Conservation (phyloP, 495 filamentous ascomycete genomes). For the Hypomontagnella monticulosa region DNA sequence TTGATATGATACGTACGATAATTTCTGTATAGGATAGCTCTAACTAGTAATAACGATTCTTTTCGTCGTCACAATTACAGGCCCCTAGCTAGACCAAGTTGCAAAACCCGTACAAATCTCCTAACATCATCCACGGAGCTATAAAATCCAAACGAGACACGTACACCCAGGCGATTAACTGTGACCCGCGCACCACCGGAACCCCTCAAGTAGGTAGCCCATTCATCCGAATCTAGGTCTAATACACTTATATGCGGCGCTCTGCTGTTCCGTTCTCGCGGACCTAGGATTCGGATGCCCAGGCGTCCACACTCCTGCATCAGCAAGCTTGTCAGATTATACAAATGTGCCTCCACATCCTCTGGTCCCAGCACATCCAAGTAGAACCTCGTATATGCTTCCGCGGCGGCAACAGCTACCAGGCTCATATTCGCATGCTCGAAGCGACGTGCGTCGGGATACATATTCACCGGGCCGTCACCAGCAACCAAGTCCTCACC, state of each 20-base stretch:
- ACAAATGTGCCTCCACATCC: slow-evolving; percentile 38
- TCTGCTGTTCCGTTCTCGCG: slow-evolving; percentile 5
- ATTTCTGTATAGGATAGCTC: no score
- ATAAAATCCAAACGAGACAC: slow-evolving; percentile 42
- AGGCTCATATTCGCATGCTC: slow-evolving; percentile 41
- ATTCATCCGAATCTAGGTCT: slow-evolving; percentile 18
- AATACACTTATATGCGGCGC: slow-evolving; percentile 41
- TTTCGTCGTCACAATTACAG: neutral
- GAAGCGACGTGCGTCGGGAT: slow-evolving; percentile 32
- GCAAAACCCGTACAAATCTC: slow-evolving; percentile 26
- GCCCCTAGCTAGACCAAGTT: slow-evolving; percentile 12
- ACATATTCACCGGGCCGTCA: slow-evolving; percentile 14
- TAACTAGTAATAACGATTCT: neutral
- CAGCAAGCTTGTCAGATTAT: slow-evolving; percentile 17
- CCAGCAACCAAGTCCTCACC: slow-evolving; percentile 9
- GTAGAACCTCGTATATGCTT: slow-evolving; percentile 33
- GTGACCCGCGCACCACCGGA: slow-evolving; percentile 14
- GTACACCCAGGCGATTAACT: slow-evolving; percentile 31
- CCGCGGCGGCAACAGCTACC: slow-evolving; percentile 28
- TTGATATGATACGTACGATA: no score
- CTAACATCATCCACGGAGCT: slow-evolving; percentile 32
- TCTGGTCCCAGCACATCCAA: slow-evolving; percentile 25
- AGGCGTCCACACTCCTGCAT: slow-evolving; percentile 19
- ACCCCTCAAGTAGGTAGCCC: slow-evolving; percentile 20
- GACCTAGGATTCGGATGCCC: slow-evolving; percentile 24